A percentile compares a stretch with the other conserved stretches of the same genome.
phyloP scores from a whole-genome alignment of 352 stramenopile species.

The Phytophthora pluvialis region DNA sequence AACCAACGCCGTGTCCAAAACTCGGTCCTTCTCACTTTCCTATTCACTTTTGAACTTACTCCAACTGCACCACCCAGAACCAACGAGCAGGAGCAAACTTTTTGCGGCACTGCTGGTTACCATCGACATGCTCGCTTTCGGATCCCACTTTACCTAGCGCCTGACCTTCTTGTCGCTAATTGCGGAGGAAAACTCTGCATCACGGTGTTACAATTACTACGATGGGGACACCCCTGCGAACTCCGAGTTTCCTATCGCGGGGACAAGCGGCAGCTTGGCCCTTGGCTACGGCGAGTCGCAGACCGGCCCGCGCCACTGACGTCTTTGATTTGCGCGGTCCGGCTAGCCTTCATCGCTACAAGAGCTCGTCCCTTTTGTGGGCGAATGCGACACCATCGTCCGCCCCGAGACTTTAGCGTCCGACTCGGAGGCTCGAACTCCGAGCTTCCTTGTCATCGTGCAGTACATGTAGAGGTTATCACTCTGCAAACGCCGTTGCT shows the following conservation, averaged over 20 bases:
- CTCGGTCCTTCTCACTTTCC: too few species aligned
- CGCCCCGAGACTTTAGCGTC: conserved; percentile 14
- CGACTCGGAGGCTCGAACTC: neutral
- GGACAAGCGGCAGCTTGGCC: neutral
- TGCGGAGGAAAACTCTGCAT: conserved; percentile 2
- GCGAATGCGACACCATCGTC: conserved; percentile 20
- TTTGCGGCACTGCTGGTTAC: too few species aligned
- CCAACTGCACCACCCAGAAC: too few species aligned
- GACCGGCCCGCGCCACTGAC: conserved; percentile 19
- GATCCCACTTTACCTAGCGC: neutral
- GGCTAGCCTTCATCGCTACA: conserved; percentile 15
- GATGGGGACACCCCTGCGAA: conserved; percentile 4
- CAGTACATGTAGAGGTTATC: neutral
- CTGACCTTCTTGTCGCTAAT: conserved; percentile 14
- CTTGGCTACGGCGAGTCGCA: conserved; percentile 5
- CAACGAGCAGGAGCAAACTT: too few species aligned
- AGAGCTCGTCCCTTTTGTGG: conserved; percentile 29
- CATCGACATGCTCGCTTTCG: too few species aligned
- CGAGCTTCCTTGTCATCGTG: conserved; percentile 5
- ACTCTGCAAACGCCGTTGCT: neutral
- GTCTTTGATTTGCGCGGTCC: conserved; percentile 32
- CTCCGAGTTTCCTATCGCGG: neutral
- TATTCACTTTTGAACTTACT: too few species aligned
- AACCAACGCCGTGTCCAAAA: too few species aligned
- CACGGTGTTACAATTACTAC: conserved; percentile 12